phyloP scores from a whole-genome alignment of 345 rosid genomes.

The Camelina hispida region DNA sequence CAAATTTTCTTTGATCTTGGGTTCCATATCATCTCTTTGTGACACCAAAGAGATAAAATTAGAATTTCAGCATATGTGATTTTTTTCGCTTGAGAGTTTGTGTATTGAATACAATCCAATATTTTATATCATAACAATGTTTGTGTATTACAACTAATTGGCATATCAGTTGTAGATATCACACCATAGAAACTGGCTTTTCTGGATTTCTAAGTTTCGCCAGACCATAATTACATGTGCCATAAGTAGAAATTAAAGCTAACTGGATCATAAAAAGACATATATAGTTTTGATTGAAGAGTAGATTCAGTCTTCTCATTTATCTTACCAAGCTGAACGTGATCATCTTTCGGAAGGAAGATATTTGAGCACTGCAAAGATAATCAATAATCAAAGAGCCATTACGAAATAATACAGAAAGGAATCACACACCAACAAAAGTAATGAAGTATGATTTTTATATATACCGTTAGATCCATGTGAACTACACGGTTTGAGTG shows the following conservation, averaged over 20 bases:
- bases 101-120: too few species aligned
- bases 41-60: too few species aligned
- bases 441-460: neutral
- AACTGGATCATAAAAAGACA: slow-evolving; percentile 37
- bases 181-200: slow-evolving; percentile 87
- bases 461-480: slow-evolving; percentile 85
- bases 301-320: slow-evolving; percentile 26
- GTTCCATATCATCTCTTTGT: too few species aligned
- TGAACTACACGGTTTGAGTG: slow-evolving; percentile 95
- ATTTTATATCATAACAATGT: too few species aligned
- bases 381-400: slow-evolving; percentile 17
- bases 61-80: too few species aligned
- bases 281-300: slow-evolving; percentile 37
- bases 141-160: too few species aligned
- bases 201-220: slow-evolving; percentile 86
- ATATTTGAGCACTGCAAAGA: slow-evolving; percentile 90
- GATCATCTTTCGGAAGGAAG: slow-evolving; percentile 84
- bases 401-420: slow-evolving; percentile 31
- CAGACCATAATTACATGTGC: slow-evolving; percentile 90
- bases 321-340: slow-evolving; percentile 81
- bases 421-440: slow-evolving; percentile 22
- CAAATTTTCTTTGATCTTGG: too few species aligned
- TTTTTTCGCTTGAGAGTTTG: too few species aligned
- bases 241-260: slow-evolving; percentile 35
- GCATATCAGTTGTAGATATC: slow-evolving; percentile 30